A percentile compares a stretch with the other conserved stretches of the same genome.
Evolutionary conservation across 495 filamentous ascomycete species (phyloP).

Genomic region (Platismatia glauca): DNA sequence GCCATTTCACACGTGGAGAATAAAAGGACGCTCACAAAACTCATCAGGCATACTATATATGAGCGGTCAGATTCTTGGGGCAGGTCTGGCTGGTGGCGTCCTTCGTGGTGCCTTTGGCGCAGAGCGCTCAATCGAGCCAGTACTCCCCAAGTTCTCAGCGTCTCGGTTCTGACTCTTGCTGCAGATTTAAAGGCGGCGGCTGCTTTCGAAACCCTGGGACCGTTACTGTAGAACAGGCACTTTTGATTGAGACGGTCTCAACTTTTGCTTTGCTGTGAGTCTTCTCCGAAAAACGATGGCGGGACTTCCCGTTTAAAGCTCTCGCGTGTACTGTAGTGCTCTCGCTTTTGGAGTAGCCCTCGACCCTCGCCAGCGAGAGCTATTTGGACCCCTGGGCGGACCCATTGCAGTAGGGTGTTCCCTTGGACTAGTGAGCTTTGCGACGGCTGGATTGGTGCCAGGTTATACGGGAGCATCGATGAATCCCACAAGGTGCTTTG

Average conservation of each 20-base stretch:
- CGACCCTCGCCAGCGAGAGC: constrained; percentile 43
- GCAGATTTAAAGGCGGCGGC: constrained; percentile 29
- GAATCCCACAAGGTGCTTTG: constrained; percentile 15
- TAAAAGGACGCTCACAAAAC: not conserved
- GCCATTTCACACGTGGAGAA: not conserved
- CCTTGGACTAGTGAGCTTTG: constrained; percentile 39
- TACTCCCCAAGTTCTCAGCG: not conserved
- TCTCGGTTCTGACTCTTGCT: constrained; percentile 1
- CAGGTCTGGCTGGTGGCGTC: constrained; percentile 37
- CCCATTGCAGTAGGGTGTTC: constrained; percentile 46
- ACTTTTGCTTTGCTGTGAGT: constrained; percentile 32
- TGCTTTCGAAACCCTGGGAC: constrained; percentile 27
- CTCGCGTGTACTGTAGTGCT: constrained; percentile 20
- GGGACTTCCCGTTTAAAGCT: not conserved
- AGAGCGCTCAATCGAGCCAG: constrained; percentile 18
- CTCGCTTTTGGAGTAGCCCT: constrained; percentile 45
- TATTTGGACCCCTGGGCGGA: constrained; percentile 43
- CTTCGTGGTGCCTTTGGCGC: constrained; percentile 30
- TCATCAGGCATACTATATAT: constrained; percentile 32
- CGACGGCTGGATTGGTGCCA: constrained; percentile 21
- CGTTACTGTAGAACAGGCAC: constrained; percentile 28
- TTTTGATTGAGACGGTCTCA: constrained; percentile 38
- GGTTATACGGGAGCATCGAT: constrained; percentile 18
- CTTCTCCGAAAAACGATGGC: not conserved
- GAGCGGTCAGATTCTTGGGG: constrained; percentile 35